phyloP scores from a whole-genome alignment of 371 early-diverging fungal genomes.

The Cokeromyces recurvatus region DNA sequence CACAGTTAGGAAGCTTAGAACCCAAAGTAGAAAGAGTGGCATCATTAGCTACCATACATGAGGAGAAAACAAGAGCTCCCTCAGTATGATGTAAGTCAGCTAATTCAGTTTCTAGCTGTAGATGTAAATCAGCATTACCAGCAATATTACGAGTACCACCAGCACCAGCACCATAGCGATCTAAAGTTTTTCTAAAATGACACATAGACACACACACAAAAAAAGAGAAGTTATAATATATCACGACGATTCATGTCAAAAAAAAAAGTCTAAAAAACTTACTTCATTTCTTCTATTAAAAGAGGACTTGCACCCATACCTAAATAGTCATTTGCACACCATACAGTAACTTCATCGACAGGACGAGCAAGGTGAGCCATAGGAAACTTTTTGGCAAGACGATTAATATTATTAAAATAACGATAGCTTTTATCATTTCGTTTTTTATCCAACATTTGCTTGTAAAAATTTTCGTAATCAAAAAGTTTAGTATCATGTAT shows the following conservation, averaged over 20 bases:
- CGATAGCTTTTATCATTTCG: slow-evolving; percentile 95
- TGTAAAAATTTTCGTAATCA: slow-evolving; percentile 87
- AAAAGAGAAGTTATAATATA: too few relatives aligned
- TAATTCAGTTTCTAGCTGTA: slow-evolving; percentile 88
- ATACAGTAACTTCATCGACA: slow-evolving; percentile 90
- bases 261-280: too few relatives aligned
- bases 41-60: slow-evolving; percentile 98
- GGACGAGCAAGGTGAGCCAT: slow-evolving; percentile 87
- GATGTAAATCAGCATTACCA: slow-evolving; percentile 93
- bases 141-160: slow-evolving; percentile 99
- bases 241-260: too few relatives aligned
- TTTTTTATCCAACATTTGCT: slow-evolving; percentile 86
- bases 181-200: slow-evolving; percentile 61
- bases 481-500: slow-evolving; percentile 47
- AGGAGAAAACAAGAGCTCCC: slow-evolving; percentile 94
- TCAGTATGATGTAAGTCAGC: slow-evolving; percentile 91
- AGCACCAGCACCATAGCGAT: slow-evolving; percentile 96
- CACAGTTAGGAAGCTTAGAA: slow-evolving; percentile 86
- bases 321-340: slow-evolving; percentile 98
- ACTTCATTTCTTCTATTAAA: slow-evolving; percentile 89
- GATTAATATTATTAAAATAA: slow-evolving; percentile 99
- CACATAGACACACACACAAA: neutral
- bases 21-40: slow-evolving; percentile 92
- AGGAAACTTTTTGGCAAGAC: slow-evolving; percentile 89
- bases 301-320: slow-evolving; percentile 90